These are phyloP conservation scores for Crithidia thermophila DNA, from an alignment of 208 protist species.

Conservation along the genomic window DNA sequence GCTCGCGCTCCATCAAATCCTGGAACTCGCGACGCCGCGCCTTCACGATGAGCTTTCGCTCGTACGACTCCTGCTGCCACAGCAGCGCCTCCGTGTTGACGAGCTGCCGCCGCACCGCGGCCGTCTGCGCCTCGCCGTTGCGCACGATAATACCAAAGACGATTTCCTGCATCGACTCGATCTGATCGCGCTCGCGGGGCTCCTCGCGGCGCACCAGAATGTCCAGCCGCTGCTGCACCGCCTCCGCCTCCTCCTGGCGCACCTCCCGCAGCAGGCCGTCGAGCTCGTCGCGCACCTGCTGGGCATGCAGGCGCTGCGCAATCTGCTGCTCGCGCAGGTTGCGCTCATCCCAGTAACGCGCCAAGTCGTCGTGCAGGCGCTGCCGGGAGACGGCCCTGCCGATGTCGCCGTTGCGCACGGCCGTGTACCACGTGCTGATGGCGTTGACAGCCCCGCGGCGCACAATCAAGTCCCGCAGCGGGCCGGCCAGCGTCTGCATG, in stretches of 20 bases:
- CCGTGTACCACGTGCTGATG: slow-evolving; percentile 25
- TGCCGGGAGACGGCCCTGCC: slow-evolving; percentile 21
- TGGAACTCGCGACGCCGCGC: slow-evolving; percentile 34
- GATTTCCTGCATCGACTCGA: slow-evolving; percentile 23
- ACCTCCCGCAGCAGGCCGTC: slow-evolving; percentile 31
- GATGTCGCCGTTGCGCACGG: slow-evolving; percentile 19
- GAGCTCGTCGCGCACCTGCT: slow-evolving; percentile 28
- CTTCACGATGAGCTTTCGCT: slow-evolving; percentile 34
- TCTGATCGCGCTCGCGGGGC: slow-evolving; percentile 16
- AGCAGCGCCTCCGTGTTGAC: slow-evolving; percentile 37
- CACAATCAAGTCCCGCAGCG: slow-evolving; percentile 23
- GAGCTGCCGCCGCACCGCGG: slow-evolving; percentile 5
- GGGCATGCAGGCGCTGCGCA: slow-evolving; percentile 24
- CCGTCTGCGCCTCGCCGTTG: slow-evolving; percentile 19
- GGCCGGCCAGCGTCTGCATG: slow-evolving; percentile 12
- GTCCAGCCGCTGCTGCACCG: slow-evolving; percentile 21
- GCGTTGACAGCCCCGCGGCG: slow-evolving; percentile 19
- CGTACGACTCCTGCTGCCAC: slow-evolving; percentile 52
- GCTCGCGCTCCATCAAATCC: slow-evolving; percentile 37
- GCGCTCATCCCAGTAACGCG: slow-evolving; percentile 20
- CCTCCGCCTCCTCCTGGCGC: slow-evolving; percentile 17
- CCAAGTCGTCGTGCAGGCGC: slow-evolving; percentile 16
- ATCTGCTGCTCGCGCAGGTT: slow-evolving; percentile 14
- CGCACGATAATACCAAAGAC: slow-evolving; percentile 25
- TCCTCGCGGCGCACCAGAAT: slow-evolving; percentile 22